These are phyloP conservation scores for Metschnikowia continentalis DNA, from an alignment of 805 yeast species.

Conservation along the genomic window DNA sequence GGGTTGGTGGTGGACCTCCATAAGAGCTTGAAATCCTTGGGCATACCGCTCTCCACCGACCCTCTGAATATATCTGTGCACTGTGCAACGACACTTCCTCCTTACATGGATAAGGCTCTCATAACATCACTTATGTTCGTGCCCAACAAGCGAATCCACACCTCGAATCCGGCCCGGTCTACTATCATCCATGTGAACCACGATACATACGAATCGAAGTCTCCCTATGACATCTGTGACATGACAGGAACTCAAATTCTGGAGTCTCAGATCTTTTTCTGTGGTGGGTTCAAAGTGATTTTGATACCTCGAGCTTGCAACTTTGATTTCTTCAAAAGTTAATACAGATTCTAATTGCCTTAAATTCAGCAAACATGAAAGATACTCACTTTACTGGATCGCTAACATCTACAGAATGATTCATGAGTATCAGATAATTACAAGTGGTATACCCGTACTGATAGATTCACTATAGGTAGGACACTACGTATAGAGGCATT, in stretches of 20 bases:
- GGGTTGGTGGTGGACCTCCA: constrained; percentile 24
- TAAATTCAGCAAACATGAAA: no score
- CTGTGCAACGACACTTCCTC: constrained; percentile 38
- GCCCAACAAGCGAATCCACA: constrained; percentile 27
- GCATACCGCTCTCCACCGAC: constrained; percentile 30
- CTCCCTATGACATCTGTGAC: constrained; percentile 52
- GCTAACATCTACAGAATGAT: no score
- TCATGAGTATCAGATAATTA: no score
- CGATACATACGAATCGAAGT: constrained; percentile 24
- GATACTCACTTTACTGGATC: no score
- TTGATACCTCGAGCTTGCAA: no score
- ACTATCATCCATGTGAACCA: constrained; percentile 28
- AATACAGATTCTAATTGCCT: no score
- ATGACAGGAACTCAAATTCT: constrained; percentile 48
- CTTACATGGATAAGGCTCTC: constrained; percentile 33
- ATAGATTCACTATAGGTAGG: no score
- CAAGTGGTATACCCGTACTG: no score
- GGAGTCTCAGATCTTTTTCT: constrained; percentile 53
- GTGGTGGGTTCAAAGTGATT: constrained; percentile 61
- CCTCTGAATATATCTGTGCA: constrained; percentile 31
- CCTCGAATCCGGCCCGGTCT: constrained; percentile 31
- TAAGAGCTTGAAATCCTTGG: constrained; percentile 22
- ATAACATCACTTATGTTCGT: constrained; percentile 42
- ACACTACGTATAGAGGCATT: no score
- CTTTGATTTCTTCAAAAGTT: no score